Conservation (phyloP, 2,329 filamentous ascomycete species). For the Westerdykella sp. region DNA sequence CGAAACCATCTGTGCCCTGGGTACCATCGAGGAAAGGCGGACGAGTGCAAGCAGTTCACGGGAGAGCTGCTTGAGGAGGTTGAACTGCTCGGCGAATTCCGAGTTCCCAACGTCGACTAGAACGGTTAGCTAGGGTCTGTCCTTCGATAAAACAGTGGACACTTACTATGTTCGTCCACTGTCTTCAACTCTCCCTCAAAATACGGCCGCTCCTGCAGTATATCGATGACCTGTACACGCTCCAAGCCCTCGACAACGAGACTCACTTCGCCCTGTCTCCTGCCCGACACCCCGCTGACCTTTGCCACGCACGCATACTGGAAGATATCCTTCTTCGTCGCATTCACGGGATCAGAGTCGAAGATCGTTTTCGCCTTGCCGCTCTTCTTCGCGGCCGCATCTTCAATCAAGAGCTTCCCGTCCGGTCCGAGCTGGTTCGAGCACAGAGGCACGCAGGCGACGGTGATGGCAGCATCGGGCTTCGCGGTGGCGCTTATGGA, state of each 20-base stretch:
- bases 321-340: conserved; percentile 61
- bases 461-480: conserved; percentile 62
- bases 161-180: conserved; percentile 62
- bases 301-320: conserved; percentile 66
- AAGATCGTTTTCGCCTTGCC: conserved; percentile 22
- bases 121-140: neutral
- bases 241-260: conserved; percentile 80
- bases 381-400: conserved; percentile 48
- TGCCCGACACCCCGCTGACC: conserved; percentile 45
- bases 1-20: conserved; percentile 57
- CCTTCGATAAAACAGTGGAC: neutral
- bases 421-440: conserved; percentile 64
- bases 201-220: conserved; percentile 73
- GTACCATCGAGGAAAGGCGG: conserved; percentile 76
- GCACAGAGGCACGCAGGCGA: conserved; percentile 80
- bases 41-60: conserved; percentile 80
- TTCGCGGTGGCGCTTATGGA: conserved; percentile 63
- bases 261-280: conserved; percentile 57
- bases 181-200: conserved; percentile 75
- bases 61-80: conserved; percentile 74
- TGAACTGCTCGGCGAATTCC: conserved; percentile 65
- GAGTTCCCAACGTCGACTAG: conserved; percentile 32
- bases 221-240: conserved; percentile 67
- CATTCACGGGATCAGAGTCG: conserved; percentile 47
- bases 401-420: conserved; percentile 68